Evolutionary conservation across 176 grass and related monocot species (phyloP).

Genomic region (Carex kokanica): DNA sequence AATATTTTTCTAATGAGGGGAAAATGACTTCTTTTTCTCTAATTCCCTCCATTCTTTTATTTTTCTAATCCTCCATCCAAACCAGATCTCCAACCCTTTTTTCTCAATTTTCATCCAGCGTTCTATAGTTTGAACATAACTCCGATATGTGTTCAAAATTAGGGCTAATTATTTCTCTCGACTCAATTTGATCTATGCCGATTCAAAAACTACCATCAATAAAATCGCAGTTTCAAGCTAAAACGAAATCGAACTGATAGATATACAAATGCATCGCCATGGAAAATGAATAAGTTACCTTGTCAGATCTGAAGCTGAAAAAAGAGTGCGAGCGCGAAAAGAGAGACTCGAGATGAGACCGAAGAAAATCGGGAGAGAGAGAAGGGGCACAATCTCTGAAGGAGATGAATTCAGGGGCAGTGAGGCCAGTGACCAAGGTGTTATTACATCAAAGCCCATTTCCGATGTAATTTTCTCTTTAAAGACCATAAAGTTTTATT

Average conservation of each 20-base stretch:
- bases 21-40: background rate
- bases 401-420: background rate
- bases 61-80: background rate
- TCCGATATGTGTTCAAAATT: background rate
- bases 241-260: background rate
- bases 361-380: background rate
- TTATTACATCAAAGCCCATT: background rate
- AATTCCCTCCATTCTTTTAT: background rate
- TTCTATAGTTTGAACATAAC: background rate
- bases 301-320: constrained; percentile 13
- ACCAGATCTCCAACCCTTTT: background rate
- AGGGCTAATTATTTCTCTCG: background rate
- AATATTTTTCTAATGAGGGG: background rate
- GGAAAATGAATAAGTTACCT: constrained; percentile 9
- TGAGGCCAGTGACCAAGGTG: background rate
- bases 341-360: background rate
- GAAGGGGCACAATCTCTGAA: background rate
- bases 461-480: background rate
- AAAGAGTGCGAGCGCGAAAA: background rate
- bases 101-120: background rate
- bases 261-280: background rate
- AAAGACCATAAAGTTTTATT: background rate
- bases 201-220: background rate
- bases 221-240: background rate
- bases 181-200: background rate